phyloP scores from a whole-genome alignment of 2,329 filamentous ascomycete genomes.

The Sporothrix brunneoviolacea region DNA sequence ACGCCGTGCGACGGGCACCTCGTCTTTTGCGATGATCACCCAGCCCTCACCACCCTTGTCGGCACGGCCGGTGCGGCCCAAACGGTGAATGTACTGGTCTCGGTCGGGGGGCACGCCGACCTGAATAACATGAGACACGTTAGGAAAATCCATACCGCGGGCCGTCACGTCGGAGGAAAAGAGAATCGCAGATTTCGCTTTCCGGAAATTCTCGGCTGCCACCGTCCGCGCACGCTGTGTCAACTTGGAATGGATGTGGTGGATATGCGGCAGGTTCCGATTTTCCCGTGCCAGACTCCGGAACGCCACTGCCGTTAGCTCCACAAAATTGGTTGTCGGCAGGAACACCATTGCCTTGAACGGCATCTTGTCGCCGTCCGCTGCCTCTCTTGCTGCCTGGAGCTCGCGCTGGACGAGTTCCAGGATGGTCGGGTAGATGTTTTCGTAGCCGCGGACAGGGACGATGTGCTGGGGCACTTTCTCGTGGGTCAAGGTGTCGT shows the following conservation, averaged over 20 bases:
- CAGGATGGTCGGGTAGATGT: conserved; percentile 67
- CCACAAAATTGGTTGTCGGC: conserved; percentile 68
- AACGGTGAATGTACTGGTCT: conserved; percentile 56
- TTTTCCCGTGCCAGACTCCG: conserved; percentile 35
- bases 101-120: conserved; percentile 45
- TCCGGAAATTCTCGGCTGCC: conserved; percentile 66
- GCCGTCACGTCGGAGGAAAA: conserved; percentile 76
- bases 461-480: conserved; percentile 75
- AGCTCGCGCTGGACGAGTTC: conserved; percentile 64
- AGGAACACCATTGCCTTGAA: conserved; percentile 98
- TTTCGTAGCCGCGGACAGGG: conserved; percentile 60
- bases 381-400: conserved; percentile 30
- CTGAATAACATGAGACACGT: conserved; percentile 57
- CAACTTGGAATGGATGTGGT: conserved; percentile 74
- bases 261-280: conserved; percentile 34
- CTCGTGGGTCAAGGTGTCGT: conserved; percentile 80
- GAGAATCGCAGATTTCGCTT: conserved; percentile 54
- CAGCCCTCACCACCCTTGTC: conserved; percentile 67
- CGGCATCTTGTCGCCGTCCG: conserved; percentile 42
- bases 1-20: conserved; percentile 40
- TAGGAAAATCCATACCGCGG: conserved; percentile 63
- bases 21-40: conserved; percentile 54
- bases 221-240: conserved; percentile 62
- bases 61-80: conserved; percentile 66
- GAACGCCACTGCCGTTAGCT: conserved; percentile 56